These are phyloP conservation scores for Pontederia paniculata DNA, from an alignment of 176 grass and related monocot genomes.

Conservation along the genomic window DNA sequence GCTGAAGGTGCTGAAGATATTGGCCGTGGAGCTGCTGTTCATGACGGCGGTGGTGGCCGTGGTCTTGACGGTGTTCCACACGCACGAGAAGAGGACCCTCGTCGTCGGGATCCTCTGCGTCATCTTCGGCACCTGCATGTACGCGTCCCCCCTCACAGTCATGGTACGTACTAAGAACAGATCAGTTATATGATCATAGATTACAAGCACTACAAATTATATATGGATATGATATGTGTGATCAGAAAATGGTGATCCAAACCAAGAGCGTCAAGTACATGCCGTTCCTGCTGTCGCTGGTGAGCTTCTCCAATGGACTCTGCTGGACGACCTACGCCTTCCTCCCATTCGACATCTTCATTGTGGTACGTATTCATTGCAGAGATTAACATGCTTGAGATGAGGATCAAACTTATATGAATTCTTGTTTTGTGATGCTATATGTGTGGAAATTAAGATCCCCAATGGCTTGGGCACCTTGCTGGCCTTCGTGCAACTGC, in stretches of 20 bases:
- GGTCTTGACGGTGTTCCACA: conserved; percentile 33
- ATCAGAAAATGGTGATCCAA: conserved; percentile 37
- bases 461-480: too few species aligned
- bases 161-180: conserved; percentile 56
- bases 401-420: too few species aligned
- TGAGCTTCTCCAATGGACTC: conserved; percentile 40
- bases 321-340: conserved; percentile 64
- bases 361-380: conserved; percentile 21
- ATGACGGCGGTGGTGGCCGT: conserved; percentile 27
- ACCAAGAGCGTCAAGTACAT: conserved; percentile 69
- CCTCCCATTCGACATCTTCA: conserved; percentile 56
- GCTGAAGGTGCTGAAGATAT: conserved; percentile 19
- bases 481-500: too few species aligned
- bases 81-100: conserved; percentile 32
- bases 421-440: too few species aligned
- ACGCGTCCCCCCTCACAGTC: conserved; percentile 36
- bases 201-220: background rate
- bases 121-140: conserved; percentile 51
- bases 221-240: background rate
- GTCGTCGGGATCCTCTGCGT: conserved; percentile 56
- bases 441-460: too few species aligned
- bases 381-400: too few species aligned
- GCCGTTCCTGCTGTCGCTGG: conserved; percentile 36
- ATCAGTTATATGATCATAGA: background rate
- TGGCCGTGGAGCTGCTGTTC: conserved; percentile 34